These are phyloP conservation scores for Lachnellula arida DNA, from an alignment of 2,329 filamentous ascomycete genomes.

Conservation along the genomic window DNA sequence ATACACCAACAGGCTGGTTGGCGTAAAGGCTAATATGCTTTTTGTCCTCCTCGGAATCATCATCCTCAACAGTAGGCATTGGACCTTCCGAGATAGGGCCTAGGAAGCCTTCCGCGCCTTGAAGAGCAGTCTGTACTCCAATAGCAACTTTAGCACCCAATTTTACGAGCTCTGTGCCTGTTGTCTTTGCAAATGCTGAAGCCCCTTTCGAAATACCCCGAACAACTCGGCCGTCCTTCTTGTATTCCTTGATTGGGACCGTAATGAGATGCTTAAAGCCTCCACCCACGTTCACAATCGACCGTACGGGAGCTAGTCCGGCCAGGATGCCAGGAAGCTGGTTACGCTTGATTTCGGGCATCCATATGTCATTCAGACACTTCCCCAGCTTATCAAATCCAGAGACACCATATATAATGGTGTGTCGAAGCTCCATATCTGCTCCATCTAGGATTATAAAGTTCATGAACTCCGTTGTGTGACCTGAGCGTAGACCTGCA, in stretches of 20 bases:
- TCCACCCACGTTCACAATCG: constrained; percentile 83
- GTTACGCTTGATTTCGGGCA: constrained; percentile 82
- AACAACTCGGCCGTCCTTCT: constrained; percentile 87
- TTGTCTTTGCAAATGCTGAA: constrained; percentile 84
- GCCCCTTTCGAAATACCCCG: constrained; percentile 91
- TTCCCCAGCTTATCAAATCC: constrained; percentile 89
- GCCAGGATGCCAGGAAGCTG: constrained; percentile 87
- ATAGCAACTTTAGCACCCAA: constrained; percentile 91
- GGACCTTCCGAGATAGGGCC: constrained; percentile 35
- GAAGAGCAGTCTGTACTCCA: constrained; percentile 87
- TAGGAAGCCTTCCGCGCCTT: constrained; percentile 81
- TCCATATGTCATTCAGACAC: constrained; percentile 94
- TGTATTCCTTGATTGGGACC: constrained; percentile 87
- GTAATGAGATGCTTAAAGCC: constrained; percentile 83
- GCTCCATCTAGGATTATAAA: constrained; percentile 89
- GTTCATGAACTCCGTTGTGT: constrained; percentile 98
- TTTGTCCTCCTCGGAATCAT: constrained; percentile 61
- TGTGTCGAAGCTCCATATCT: constrained; percentile 78
- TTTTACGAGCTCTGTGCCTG: constrained; percentile 89
- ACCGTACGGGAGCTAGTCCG: constrained; percentile 83
- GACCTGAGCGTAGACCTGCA: constrained; percentile 82
- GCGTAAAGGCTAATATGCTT: constrained; percentile 89
- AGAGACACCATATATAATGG: constrained; percentile 86
- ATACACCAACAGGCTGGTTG: constrained; percentile 84
- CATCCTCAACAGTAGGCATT: constrained; percentile 45